Evolutionary conservation across 2,329 filamentous ascomycete genomes (phyloP).

Genomic region (Aspergillus sp.): DNA sequence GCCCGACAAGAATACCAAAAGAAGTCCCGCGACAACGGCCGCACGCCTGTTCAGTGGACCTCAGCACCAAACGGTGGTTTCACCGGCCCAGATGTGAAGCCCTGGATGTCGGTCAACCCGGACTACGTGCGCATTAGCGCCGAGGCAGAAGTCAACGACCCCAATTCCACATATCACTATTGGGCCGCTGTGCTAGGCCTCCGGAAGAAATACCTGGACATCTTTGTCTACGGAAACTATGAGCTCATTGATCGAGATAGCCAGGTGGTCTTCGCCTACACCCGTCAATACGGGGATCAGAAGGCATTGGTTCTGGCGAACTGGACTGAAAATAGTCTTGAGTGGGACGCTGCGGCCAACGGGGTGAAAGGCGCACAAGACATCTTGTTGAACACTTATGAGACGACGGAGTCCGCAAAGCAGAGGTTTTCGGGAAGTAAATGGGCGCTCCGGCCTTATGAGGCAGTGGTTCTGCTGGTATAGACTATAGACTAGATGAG

Average conservation of each 20-base stretch:
- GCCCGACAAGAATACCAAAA: slow-evolving; percentile 37
- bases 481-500: slow-evolving; percentile 1
- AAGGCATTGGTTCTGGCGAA: slow-evolving; percentile 36
- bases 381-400: slow-evolving; percentile 33
- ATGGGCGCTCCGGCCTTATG: slow-evolving; percentile 33
- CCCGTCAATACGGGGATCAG: slow-evolving; percentile 38
- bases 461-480: slow-evolving; percentile 30
- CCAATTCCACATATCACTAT: slow-evolving; percentile 56
- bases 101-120: slow-evolving; percentile 71
- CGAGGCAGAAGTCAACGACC: slow-evolving; percentile 39
- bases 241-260: slow-evolving; percentile 53
- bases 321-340: slow-evolving; percentile 29
- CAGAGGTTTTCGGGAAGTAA: slow-evolving; percentile 22
- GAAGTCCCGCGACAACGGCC: slow-evolving; percentile 62
- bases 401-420: slow-evolving; percentile 14
- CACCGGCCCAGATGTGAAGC: slow-evolving; percentile 50
- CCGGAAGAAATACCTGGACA: slow-evolving; percentile 59
- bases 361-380: slow-evolving; percentile 24
- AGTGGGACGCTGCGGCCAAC: slow-evolving; percentile 31
- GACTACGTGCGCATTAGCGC: slow-evolving; percentile 64
- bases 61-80: slow-evolving; percentile 62
- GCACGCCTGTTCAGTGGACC: slow-evolving; percentile 72
- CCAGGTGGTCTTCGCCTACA: slow-evolving; percentile 55
- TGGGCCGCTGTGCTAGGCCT: slow-evolving; percentile 60
- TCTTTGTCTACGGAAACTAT: slow-evolving; percentile 68